Conservation (phyloP, 345 rosid genomes). For the Ceriops zippeliana region DNA sequence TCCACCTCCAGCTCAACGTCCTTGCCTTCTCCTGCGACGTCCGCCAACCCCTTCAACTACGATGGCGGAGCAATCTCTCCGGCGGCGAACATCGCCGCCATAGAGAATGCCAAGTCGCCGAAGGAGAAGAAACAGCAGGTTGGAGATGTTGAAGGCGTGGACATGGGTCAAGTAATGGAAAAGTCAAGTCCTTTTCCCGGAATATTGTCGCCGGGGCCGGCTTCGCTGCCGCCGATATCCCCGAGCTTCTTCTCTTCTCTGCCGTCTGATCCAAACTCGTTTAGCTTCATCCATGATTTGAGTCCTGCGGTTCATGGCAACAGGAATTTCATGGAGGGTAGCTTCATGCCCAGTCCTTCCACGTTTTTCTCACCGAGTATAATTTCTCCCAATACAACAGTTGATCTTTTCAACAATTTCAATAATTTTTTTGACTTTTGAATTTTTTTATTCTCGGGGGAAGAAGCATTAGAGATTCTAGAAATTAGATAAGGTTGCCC, state of each 20-base stretch:
- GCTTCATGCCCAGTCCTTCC: slow-evolving; percentile 61
- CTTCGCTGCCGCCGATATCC: slow-evolving; percentile 55
- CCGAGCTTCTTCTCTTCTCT: slow-evolving; percentile 60
- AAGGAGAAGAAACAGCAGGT: slow-evolving; percentile 23
- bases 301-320: slow-evolving; percentile 47
- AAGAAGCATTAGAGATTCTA: background rate
- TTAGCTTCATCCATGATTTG: slow-evolving; percentile 53
- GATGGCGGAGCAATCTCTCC: slow-evolving; percentile 56
- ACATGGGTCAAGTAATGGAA: slow-evolving; percentile 30
- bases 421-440: slow-evolving; percentile 53
- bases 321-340: slow-evolving; percentile 48
- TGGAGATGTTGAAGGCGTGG: slow-evolving; percentile 41
- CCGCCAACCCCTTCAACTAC: slow-evolving; percentile 19
- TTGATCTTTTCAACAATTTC: slow-evolving; percentile 40
- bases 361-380: slow-evolving; percentile 38
- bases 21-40: background rate
- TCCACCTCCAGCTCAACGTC: slow-evolving; percentile 28
- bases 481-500: background rate
- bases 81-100: slow-evolving; percentile 64
- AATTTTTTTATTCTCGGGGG: background rate
- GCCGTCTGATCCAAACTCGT: slow-evolving; percentile 43
- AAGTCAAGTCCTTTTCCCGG: slow-evolving; percentile 47
- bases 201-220: slow-evolving; percentile 73
- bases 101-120: slow-evolving; percentile 52
- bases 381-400: slow-evolving; percentile 42